Base-by-base conservation (phyloP, 1,284 basidiomycete genomes). In the Pholiota adiposa region DNA sequence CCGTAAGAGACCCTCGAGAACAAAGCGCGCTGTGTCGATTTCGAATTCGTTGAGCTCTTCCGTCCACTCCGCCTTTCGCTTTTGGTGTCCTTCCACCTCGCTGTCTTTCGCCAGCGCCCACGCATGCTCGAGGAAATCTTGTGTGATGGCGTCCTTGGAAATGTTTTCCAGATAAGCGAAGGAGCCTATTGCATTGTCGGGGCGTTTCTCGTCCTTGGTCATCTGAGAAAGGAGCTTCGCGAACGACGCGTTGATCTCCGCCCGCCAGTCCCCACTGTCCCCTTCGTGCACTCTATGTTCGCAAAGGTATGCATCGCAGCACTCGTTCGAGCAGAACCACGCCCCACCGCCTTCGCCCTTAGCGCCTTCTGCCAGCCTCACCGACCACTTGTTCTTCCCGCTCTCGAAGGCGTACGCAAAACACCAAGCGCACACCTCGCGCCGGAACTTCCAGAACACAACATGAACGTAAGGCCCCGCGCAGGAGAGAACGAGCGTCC, bases 341-440 rank as follows among this genome's bases (percentile, higher is more conserved):
- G 18, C 72, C 70, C 63, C 61, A 36, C 60, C 62, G 19, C 51
- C 53, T 31, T 44, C 41, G 4, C 29, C 43, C 7, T 54, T 50
- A 31, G 62, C 53, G 6, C 62, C 57, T 51, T 61, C 51, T 54
- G 63, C 60, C 43, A 66, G 54, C 21, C 69, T 64, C 14, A 83
- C 67, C 46, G 66, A 76, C 84, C 83, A 84, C 9, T 77, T 72
- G 51, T 72, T 76, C 63, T 71, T 72, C 25, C 72, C 67, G 38
- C 71, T 69, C 53, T 83, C 84, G 59, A 82, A 81, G 33, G 85
- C 77, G 65, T 88, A 87, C 38, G 79, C 75, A 68, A 86, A 88
- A 69, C 87, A 89, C 66, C 81, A 74, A 11, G 79, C 81, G 63
- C 87, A 89, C 53, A 87, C 84, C 69, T 87, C 86, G 68, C 83